phyloP scores from a whole-genome alignment of 2,329 filamentous ascomycete species.

The Phialophora chinensis region DNA sequence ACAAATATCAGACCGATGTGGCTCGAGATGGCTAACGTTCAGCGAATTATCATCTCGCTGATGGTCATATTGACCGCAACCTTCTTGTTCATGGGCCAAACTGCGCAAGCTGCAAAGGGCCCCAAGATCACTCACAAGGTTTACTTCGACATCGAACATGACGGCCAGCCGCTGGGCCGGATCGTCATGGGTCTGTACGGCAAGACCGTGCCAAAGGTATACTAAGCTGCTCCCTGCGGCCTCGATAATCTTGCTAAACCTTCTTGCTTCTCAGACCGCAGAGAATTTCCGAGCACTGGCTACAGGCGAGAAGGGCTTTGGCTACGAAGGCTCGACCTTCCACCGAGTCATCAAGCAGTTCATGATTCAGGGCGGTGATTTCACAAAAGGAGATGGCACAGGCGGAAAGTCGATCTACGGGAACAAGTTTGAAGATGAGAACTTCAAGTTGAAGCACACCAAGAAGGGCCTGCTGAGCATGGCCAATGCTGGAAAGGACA shows the following conservation, averaged over 20 bases:
- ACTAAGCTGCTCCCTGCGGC: background rate
- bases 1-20: slow-evolving; percentile 23
- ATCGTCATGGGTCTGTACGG: slow-evolving; percentile 70
- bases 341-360: slow-evolving; percentile 74
- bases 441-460: slow-evolving; percentile 73
- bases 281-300: slow-evolving; percentile 70
- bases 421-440: slow-evolving; percentile 70
- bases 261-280: slow-evolving; percentile 56
- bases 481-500: slow-evolving; percentile 63
- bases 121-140: slow-evolving; percentile 92
- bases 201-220: slow-evolving; percentile 69
- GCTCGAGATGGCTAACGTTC: slow-evolving; percentile 73
- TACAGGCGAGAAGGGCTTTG: slow-evolving; percentile 71
- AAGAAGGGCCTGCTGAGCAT: slow-evolving; percentile 69
- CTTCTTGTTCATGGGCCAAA: slow-evolving; percentile 76
- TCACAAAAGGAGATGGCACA: slow-evolving; percentile 68
- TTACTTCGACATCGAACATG: slow-evolving; percentile 70
- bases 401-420: slow-evolving; percentile 73
- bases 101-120: slow-evolving; percentile 76
- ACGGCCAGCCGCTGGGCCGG: slow-evolving; percentile 65
- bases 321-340: slow-evolving; percentile 70
- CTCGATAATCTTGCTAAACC: background rate
- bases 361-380: slow-evolving; percentile 74
- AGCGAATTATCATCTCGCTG: slow-evolving; percentile 72
- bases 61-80: slow-evolving; percentile 77